Conservation (phyloP, 2,329 filamentous ascomycete genomes). For the Monosporascus sp. region DNA sequence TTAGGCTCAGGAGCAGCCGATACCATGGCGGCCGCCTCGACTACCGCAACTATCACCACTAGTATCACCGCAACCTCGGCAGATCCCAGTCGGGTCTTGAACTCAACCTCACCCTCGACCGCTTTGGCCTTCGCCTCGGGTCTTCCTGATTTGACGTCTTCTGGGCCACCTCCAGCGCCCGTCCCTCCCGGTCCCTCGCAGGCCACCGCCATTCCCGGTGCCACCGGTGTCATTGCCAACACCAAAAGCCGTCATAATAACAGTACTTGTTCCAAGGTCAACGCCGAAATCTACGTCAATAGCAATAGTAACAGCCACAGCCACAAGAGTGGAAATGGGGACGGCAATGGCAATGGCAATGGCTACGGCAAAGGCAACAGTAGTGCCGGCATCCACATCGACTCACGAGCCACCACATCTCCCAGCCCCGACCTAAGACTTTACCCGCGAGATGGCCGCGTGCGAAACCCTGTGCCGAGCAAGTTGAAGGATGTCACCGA, state of each 20-base stretch:
- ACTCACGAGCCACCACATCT: slow-evolving; percentile 4
- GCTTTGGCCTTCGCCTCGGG: not conserved
- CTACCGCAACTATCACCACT: not conserved
- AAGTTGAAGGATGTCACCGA: slow-evolving; percentile 56
- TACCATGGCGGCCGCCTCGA: not conserved
- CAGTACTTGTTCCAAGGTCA: not conserved
- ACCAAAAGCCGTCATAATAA: not conserved
- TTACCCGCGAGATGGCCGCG: slow-evolving; percentile 39
- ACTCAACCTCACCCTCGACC: not conserved
- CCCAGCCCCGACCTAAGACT: slow-evolving; percentile 19
- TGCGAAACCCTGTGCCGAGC: slow-evolving; percentile 54
- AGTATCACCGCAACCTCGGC: not conserved
- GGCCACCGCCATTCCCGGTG: not conserved
- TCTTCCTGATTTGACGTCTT: not conserved
- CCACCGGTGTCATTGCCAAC: not conserved
- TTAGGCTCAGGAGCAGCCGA: not conserved
- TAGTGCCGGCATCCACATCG: not conserved
- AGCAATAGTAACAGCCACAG: not conserved
- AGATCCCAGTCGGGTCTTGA: not conserved
- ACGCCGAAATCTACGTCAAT: slow-evolving; percentile 1
- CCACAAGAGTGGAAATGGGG: not conserved
- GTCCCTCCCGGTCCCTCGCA: not conserved
- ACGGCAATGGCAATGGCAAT: not conserved
- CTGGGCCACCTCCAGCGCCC: not conserved
- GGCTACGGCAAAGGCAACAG: not conserved